Base-by-base conservation (phyloP, 148 eudicot genomes). In the Fagopyrum esculentum region DNA sequence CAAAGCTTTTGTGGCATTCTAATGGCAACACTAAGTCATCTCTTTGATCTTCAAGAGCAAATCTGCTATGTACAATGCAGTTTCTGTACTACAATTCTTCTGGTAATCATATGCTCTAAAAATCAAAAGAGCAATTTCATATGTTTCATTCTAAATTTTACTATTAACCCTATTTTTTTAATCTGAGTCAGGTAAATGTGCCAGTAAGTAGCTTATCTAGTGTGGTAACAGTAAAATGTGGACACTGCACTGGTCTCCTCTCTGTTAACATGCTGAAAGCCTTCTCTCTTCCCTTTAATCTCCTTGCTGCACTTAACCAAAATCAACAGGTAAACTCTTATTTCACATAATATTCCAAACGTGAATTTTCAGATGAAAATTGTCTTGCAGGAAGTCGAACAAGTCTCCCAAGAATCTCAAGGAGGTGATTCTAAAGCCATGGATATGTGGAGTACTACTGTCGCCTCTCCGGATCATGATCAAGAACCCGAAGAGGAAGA, bases 21-120 rank as follows among this genome's bases (percentile, higher is more conserved):
- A 74, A 77, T 85, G 82, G 73, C 84, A 17, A 69, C 86, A 8
- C 60, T 83, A 3, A 78, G 71, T 72, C 84, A 81, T 29, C 69
- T 81, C 76, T 74, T 84, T 54, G 84, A 82, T 69, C 82, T 83
- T 66, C 88, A 89, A 79, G 98, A 89, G 45, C 97, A 90, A 77
- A 89, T 91, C 64, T 93, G 97, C 85, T 93, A 91, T 73, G 96
- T 93, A 12, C 91, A 90, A 75, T 93, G 98, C 78, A 88, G 88
- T 64, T 85, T 83, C 51, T 93, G 98, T 86, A 80, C 85, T 74
- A 93, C 98, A 69, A 84, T 91, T 76, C 80, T 93, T 73, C 81
- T 93, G 84, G 98, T 93, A 93, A 81, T 69, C 6, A 5, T 17
- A 9, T 64, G 5, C 11, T 35, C 0, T 43, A 13, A 12, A 66